These are phyloP conservation scores for Boletellus sp. DNA, from an alignment of 768 basidiomycete genomes.

Conservation along the genomic window DNA sequence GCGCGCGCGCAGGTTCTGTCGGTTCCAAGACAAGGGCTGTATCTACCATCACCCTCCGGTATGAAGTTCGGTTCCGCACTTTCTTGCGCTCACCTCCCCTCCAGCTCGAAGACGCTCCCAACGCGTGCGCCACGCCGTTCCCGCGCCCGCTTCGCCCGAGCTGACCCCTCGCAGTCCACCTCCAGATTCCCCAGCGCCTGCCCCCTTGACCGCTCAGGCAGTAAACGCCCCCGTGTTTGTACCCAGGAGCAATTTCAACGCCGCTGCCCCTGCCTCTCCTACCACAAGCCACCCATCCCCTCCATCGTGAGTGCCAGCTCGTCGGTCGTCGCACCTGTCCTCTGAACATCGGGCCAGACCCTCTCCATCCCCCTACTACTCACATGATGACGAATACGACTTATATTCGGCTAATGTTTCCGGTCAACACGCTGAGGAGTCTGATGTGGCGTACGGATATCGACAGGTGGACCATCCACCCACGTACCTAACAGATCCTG, in stretches of 20 bases:
- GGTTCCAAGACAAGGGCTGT: constrained; percentile 85
- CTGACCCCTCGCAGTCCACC: constrained; percentile 29
- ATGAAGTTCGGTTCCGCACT: constrained; percentile 8
- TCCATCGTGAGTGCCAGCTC: constrained; percentile 21
- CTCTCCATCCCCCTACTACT: constrained; percentile 28
- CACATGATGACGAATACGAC: constrained; percentile 38
- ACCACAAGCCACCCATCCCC: constrained; percentile 27
- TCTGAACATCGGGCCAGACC: constrained; percentile 18
- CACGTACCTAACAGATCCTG: constrained; percentile 21
- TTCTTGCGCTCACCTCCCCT: constrained; percentile 12
- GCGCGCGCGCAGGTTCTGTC: constrained; percentile 58
- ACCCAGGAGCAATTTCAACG: constrained; percentile 59
- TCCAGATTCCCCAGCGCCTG: constrained; percentile 43
- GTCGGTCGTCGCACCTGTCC: background rate
- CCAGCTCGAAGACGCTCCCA: constrained; percentile 20
- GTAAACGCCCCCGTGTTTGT: constrained; percentile 85
- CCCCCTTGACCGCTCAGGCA: constrained; percentile 54
- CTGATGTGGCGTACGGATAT: constrained; percentile 17
- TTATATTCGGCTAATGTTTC: constrained; percentile 1
- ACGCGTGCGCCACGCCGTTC: constrained; percentile 23
- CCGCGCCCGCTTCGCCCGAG: background rate
- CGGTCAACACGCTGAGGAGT: constrained; percentile 13
- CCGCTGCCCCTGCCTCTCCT: constrained; percentile 10
- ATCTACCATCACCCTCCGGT: constrained; percentile 78
- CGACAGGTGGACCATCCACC: constrained; percentile 19